Base-by-base conservation (phyloP, 2,329 filamentous ascomycete genomes). In the Aspergillus hortae region DNA sequence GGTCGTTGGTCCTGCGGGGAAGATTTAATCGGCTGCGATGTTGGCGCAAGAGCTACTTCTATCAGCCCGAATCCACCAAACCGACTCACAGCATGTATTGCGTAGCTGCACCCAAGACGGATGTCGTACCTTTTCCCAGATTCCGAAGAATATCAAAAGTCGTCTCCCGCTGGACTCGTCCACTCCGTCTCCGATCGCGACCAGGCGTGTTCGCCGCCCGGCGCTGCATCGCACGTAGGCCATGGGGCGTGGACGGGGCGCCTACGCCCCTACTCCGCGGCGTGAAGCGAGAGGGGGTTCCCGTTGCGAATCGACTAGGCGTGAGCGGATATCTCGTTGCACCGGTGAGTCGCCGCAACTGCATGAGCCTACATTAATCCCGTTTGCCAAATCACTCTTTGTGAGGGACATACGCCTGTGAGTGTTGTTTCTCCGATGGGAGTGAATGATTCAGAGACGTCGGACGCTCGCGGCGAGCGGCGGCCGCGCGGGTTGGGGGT, bases 231-330 rank as follows among this genome's bases (percentile, higher is more conserved):
- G 80, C 80, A 40, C 77, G 73, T 51, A 82, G 74, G 23, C 78
- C 79, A 70, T 82, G 77, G 1, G 80, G 80, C 14, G 80, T 83
- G 4, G 78, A 76, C 7, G 80, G 80, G 14, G 74, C 74, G 15
- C 59, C 66, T 43, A 48, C 56, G 32, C 56, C 62, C 49, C 64
- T 59, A 19, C 60, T 61, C 35, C 70, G 63, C 23, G 71, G 70
- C 30, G 70, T 74, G 40, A 59, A 63, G 54, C 69, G 65, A 54
- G 61, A 64, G 35, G 70, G 68, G 2, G 70, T 71, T 35, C 59
- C 44, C 27, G 61, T 60, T 9, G 61, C 53, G 36, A 66, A 60
- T 32, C 67, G 65, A 42, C 68, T 66, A 3, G 72, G 72, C 4
- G 72, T 74, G 12, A 67, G 61, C 4, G 71, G 72, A 21, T 65